Evolutionary conservation across 495 filamentous ascomycete species (phyloP), one percentile per base, ranked within the genome.

Genomic region (Daldinia decipiens): DNA sequence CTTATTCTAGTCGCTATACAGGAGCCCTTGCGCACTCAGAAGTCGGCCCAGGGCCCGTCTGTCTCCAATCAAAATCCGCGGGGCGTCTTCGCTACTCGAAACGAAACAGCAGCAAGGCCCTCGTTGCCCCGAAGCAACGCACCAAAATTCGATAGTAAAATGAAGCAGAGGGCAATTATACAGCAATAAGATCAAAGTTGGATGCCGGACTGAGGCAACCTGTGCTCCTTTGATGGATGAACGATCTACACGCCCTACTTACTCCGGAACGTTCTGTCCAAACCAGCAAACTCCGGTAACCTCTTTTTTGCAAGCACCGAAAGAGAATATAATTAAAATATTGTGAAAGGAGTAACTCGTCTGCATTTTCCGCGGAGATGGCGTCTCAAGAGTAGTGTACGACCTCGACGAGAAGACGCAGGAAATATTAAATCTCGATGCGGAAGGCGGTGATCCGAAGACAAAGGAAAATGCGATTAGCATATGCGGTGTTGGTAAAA

Each of bases 221-320:
- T 53, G 36, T 36, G 67, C 59, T 67, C 39, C 60, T 38, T 56
- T n/a, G 32, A 21, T 27, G 50, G 55, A 43, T 43, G 54, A 68
- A 65, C 38, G 61, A 56, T 52, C 29, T 38, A 64, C 65, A 47
- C 64, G 60, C 67, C 65, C 60, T 65, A 34, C 70, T 24, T 68
- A 70, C 65, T 74, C 75, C 62, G 65, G 73, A 59, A 66, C 68
- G 51, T 45, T 63, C 60, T 76, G 68, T 74, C 75, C 73, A 72
- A 74, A 51, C 73, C 73, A n/a, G 12, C 51, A 43, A 75, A 77
- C 75, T 70, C 75, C 75, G 68, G 58, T 55, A 58, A 54, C 66
- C 71, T 17, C 19, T 32, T 65, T 67, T 55, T 62, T 68, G 31
- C 50, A 61, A 70, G 70, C 62, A 68, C 53, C 4, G 59, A 63